Percentiles rank a stretch among this genome's conserved stretches.
These are phyloP conservation scores for Stemphylium beticola DNA, from an alignment of 2,329 filamentous ascomycete genomes.

Conservation along the genomic window DNA sequence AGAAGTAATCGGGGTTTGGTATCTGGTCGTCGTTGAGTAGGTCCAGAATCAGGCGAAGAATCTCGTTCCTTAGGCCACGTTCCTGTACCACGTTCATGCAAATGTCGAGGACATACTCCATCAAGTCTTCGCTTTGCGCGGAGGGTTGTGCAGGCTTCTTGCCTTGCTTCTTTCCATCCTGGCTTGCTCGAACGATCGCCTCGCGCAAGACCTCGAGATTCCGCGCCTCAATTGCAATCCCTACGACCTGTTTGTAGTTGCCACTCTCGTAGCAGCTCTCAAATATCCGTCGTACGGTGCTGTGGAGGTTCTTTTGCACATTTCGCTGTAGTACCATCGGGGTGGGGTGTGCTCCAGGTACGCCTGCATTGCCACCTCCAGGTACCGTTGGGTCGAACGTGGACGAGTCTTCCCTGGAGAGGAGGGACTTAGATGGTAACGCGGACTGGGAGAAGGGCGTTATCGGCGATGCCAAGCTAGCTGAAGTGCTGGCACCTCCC, in stretches of 20 bases:
- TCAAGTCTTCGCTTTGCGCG: constrained; percentile 82
- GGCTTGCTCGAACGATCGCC: constrained; percentile 86
- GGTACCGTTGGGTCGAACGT: constrained; percentile 63
- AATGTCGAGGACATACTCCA: constrained; percentile 95
- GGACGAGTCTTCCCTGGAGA: constrained; percentile 79
- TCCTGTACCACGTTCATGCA: constrained; percentile 99
- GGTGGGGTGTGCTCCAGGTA: constrained; percentile 60
- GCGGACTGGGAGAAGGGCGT: constrained; percentile 95
- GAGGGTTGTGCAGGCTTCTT: constrained; percentile 62
- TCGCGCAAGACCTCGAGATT: constrained; percentile 85
- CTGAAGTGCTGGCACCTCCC: constrained; percentile 70
- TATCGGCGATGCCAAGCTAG: constrained; percentile 79
- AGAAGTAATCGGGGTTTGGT: constrained; percentile 92
- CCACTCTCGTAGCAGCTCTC: constrained; percentile 85
- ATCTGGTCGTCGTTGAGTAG: constrained; percentile 94
- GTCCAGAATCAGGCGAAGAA: constrained; percentile 89
- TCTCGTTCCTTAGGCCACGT: constrained; percentile 80
- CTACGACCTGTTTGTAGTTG: constrained; percentile 93
- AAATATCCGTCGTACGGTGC: constrained; percentile 86
- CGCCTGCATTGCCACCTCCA: constrained; percentile 62
- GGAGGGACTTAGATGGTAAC: constrained; percentile 88
- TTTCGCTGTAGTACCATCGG: constrained; percentile 72
- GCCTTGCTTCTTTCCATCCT: constrained; percentile 74
- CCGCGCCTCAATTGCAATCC: constrained; percentile 93
- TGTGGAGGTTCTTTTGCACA: constrained; percentile 80